These are phyloP conservation scores for Cystobasidium slooffiae DNA, from an alignment of 1,284 basidiomycete genomes.

Conservation along the genomic window DNA sequence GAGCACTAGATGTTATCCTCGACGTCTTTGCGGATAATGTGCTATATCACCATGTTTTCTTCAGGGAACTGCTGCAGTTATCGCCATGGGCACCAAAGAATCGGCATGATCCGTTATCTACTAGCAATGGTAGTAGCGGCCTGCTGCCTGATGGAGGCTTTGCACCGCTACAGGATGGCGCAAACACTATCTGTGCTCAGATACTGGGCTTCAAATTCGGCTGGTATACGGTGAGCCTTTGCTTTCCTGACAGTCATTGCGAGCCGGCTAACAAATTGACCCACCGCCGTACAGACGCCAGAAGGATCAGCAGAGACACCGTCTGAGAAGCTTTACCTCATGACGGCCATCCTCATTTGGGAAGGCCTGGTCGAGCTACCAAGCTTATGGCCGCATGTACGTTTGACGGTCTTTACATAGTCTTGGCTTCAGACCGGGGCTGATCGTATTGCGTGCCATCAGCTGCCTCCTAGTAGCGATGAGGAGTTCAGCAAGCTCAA, in stretches of 20 bases:
- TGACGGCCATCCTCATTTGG: slow-evolving; percentile 84
- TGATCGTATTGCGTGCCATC: slow-evolving; percentile 10
- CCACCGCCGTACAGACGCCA: slow-evolving; percentile 1
- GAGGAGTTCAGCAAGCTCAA: slow-evolving; percentile 71
- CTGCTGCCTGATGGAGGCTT: slow-evolving; percentile 49
- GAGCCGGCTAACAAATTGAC: not conserved
- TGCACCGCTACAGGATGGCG: slow-evolving; percentile 58
- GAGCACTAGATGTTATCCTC: slow-evolving; percentile 89
- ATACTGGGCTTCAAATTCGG: slow-evolving; percentile 95
- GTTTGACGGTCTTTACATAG: slow-evolving; percentile 46
- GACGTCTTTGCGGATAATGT: slow-evolving; percentile 86
- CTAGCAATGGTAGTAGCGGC: slow-evolving; percentile 29
- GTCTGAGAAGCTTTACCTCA: slow-evolving; percentile 70
- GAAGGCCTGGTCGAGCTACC: slow-evolving; percentile 82
- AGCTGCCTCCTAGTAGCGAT: slow-evolving; percentile 74
- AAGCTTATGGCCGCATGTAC: slow-evolving; percentile 83
- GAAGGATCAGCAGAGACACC: slow-evolving; percentile 62
- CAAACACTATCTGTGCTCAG: slow-evolving; percentile 74
- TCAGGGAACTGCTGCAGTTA: slow-evolving; percentile 78
- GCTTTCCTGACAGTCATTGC: slow-evolving; percentile 40
- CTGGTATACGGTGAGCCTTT: slow-evolving; percentile 73
- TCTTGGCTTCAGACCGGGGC: not conserved
- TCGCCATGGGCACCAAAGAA: slow-evolving; percentile 71
- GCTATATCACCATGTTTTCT: slow-evolving; percentile 85
- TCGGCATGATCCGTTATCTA: slow-evolving; percentile 36